Evolutionary conservation across 768 basidiomycete species (phyloP).

Genomic region (Chalciporus sphaerocephalus): DNA sequence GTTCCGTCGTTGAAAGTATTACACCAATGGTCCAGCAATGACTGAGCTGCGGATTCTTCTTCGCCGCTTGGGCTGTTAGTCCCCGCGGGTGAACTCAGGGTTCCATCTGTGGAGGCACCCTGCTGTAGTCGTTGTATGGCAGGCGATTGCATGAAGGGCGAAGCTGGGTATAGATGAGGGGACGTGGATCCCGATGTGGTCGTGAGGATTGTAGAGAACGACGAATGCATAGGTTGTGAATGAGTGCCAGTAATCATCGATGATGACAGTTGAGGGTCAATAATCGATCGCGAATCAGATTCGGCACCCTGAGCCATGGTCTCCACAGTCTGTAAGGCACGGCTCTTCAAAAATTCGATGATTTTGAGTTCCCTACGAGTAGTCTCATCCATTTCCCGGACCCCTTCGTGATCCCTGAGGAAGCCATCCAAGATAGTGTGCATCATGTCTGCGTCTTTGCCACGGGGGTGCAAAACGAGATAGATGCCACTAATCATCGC

Average conservation of each 20-base stretch:
- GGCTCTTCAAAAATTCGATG: constrained; percentile 74
- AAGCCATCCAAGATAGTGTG: constrained; percentile 76
- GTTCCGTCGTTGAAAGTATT: constrained; percentile 70
- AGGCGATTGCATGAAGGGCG: constrained; percentile 38
- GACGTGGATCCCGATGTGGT: constrained; percentile 17
- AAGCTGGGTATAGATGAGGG: constrained; percentile 24
- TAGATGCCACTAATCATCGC: constrained; percentile 89
- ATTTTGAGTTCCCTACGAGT: constrained; percentile 79
- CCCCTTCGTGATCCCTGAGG: constrained; percentile 50
- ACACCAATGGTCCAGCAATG: constrained; percentile 80
- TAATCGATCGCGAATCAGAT: constrained; percentile 7
- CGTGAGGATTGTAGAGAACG: constrained; percentile 25
- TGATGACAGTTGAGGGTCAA: constrained; percentile 36
- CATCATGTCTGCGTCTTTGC: constrained; percentile 66
- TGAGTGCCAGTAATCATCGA: constrained; percentile 8
- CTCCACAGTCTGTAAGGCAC: constrained; percentile 53
- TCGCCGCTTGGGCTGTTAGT: constrained; percentile 70
- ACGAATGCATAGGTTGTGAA: constrained; percentile 15
- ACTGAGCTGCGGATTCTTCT: constrained; percentile 73
- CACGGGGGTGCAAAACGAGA: constrained; percentile 73
- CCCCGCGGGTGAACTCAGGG: constrained; percentile 54
- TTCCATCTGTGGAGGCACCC: constrained; percentile 37
- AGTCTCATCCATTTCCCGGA: constrained; percentile 73
- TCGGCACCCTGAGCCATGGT: constrained; percentile 23
- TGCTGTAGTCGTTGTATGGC: constrained; percentile 61